Percentiles rank a stretch among this genome's conserved stretches.
Conservation (phyloP, 176 grass and related monocot species). For the Triticum monococcum region DNA sequence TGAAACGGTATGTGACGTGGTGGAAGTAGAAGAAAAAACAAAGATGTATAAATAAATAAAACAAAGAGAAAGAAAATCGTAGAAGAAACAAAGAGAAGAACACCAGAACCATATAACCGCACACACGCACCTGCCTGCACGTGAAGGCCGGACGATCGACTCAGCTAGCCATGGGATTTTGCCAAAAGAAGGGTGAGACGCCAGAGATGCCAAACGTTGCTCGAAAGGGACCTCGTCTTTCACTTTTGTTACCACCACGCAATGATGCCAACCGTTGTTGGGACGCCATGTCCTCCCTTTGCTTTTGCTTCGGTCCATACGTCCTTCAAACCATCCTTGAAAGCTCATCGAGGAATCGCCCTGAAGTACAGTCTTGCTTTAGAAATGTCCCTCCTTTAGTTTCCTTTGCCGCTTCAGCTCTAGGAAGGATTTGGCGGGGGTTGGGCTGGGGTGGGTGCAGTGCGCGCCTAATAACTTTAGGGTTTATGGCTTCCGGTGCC, state of each 20-base stretch:
- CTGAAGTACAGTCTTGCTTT: conserved; percentile 34
- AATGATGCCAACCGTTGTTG: conserved; percentile 34
- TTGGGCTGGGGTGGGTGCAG: not conserved
- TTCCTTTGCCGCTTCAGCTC: not conserved
- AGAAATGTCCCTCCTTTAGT: not conserved
- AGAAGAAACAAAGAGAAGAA: not conserved
- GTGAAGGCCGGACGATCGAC: not conserved
- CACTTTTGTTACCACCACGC: conserved; percentile 6
- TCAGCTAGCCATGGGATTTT: not conserved
- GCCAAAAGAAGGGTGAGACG: conserved; percentile 11
- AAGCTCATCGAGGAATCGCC: not conserved
- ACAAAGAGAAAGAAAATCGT: not conserved
- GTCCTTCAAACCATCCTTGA: not conserved
- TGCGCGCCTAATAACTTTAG: not conserved
- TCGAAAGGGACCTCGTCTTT: conserved; percentile 21
- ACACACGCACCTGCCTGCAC: conserved; percentile 24
- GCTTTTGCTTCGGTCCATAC: conserved; percentile 22
- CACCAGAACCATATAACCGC: not conserved
- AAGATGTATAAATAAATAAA: not conserved
- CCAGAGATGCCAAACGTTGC: conserved; percentile 46
- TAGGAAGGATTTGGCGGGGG: not conserved
- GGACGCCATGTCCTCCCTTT: conserved; percentile 22
- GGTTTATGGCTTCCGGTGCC: not conserved
- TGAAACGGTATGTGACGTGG: not conserved
- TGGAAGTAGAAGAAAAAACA: not conserved